Evolutionary conservation across 1,284 basidiomycete species (phyloP).

Genomic region (Neonothopanus nambi): DNA sequence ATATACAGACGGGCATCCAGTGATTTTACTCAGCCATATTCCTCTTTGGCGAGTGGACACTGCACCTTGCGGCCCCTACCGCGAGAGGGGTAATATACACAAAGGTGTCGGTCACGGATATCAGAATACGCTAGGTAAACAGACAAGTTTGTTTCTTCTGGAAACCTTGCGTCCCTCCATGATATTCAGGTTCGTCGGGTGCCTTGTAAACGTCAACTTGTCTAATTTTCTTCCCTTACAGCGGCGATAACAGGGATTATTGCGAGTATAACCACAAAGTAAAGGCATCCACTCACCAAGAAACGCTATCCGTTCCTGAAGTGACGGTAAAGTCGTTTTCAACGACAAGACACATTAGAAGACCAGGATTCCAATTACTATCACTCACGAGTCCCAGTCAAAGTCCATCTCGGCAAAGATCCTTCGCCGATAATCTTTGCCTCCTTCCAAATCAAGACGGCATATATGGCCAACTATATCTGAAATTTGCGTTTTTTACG

Average conservation of each 20-base stretch:
- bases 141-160: slow-evolving; percentile 73
- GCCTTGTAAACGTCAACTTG: slow-evolving; percentile 6
- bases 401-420: slow-evolving; percentile 34
- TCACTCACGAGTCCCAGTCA: slow-evolving; percentile 57
- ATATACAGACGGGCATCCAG: slow-evolving; percentile 40
- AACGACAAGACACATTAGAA: slow-evolving; percentile 71
- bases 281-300: slow-evolving; percentile 27
- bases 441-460: slow-evolving; percentile 66
- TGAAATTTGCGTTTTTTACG: slow-evolving; percentile 48
- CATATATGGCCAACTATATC: slow-evolving; percentile 61
- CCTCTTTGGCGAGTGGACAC: slow-evolving; percentile 73
- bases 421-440: slow-evolving; percentile 57
- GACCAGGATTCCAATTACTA: slow-evolving; percentile 84
- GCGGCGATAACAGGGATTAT: slow-evolving; percentile 88
- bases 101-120: slow-evolving; percentile 81
- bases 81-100: slow-evolving; percentile 72
- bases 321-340: slow-evolving; percentile 84
- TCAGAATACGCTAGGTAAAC: slow-evolving; percentile 76
- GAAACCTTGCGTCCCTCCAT: slow-evolving; percentile 61
- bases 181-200: slow-evolving; percentile 64
- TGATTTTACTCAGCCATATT: slow-evolving; percentile 80
- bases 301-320: slow-evolving; percentile 46
- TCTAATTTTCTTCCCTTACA: slow-evolving; percentile 29
- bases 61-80: slow-evolving; percentile 70
- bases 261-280: slow-evolving; percentile 70